Percentiles rank a stretch among this genome's conserved stretches.
Evolutionary conservation across 208 protist species (phyloP).

Genomic region (Trypanosoma lewisi): DNA sequence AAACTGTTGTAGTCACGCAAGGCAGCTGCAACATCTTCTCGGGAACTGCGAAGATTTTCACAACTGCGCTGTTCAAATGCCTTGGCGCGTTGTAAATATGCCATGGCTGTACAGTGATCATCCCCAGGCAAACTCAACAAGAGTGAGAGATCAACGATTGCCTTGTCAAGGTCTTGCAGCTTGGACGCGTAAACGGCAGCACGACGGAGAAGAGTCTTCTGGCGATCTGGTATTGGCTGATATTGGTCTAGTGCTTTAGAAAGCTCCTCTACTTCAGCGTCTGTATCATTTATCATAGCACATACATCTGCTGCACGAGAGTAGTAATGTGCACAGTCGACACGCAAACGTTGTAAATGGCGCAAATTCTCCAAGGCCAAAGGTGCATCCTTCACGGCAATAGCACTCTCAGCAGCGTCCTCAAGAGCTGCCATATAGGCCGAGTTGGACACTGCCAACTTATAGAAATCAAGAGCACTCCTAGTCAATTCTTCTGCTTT

Average conservation of each 20-base stretch:
- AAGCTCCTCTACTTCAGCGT: constrained; percentile 53
- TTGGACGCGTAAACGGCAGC: constrained; percentile 63
- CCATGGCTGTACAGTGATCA: constrained; percentile 56
- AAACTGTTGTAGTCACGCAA: constrained; percentile 58
- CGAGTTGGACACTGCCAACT: constrained; percentile 34
- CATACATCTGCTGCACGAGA: constrained; percentile 60
- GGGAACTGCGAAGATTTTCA: constrained; percentile 20
- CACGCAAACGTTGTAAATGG: constrained; percentile 57
- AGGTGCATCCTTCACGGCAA: constrained; percentile 42
- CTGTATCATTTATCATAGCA: constrained; percentile 43
- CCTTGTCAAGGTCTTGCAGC: constrained; percentile 51
- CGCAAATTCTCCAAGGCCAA: constrained; percentile 63
- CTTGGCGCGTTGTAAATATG: constrained; percentile 73
- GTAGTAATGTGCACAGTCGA: constrained; percentile 57
- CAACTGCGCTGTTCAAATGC: constrained; percentile 47
- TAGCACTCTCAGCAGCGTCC: constrained; percentile 45
- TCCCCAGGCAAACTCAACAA: constrained; percentile 46
- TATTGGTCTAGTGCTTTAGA: constrained; percentile 70
- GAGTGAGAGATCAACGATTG: constrained; percentile 81
- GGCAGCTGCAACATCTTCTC: constrained; percentile 54
- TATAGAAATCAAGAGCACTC: constrained; percentile 44
- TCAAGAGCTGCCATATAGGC: constrained; percentile 68
- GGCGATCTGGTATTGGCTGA: constrained; percentile 47
- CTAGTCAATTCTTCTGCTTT: constrained; percentile 19
- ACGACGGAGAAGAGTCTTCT: constrained; percentile 67